Conservation (phyloP, 805 yeast species). For the Suhomyces pyralidae region DNA sequence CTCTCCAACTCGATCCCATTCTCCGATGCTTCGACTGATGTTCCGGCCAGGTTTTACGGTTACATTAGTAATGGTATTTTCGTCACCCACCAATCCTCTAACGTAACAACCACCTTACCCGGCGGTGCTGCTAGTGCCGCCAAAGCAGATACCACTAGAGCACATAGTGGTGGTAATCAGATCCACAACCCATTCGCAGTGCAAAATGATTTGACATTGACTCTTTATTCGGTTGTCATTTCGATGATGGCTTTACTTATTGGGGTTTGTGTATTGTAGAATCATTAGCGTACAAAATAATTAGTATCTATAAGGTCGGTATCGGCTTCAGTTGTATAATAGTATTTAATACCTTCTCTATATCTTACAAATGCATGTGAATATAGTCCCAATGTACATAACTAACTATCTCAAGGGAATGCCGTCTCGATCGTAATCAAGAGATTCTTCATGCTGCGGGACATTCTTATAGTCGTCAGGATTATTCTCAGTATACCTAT, state of each 20-base stretch:
- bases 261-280: constrained; percentile 6
- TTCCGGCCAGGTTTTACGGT: constrained; percentile 1
- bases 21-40: neutral
- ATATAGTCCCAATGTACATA: neutral
- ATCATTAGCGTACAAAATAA: neutral
- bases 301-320: neutral
- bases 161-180: neutral
- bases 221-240: neutral
- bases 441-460: constrained; percentile 5
- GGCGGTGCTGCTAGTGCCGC: constrained; percentile 6
- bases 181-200: neutral
- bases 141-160: neutral
- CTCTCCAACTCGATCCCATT: constrained; percentile 5
- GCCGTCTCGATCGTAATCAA: neutral
- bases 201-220: neutral
- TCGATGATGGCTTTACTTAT: constrained; percentile 1
- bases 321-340: neutral
- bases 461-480: neutral
- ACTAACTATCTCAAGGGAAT: neutral
- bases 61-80: constrained; percentile 3
- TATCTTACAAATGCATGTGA: neutral
- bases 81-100: neutral
- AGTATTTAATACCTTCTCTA: neutral
- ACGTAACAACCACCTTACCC: constrained; percentile 1
- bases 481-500: constrained; percentile 38